Evolutionary conservation across 2,329 filamentous ascomycete species (phyloP), one percentile per base, ranked within the genome.

Genomic region (Neofusicoccum sp.): DNA sequence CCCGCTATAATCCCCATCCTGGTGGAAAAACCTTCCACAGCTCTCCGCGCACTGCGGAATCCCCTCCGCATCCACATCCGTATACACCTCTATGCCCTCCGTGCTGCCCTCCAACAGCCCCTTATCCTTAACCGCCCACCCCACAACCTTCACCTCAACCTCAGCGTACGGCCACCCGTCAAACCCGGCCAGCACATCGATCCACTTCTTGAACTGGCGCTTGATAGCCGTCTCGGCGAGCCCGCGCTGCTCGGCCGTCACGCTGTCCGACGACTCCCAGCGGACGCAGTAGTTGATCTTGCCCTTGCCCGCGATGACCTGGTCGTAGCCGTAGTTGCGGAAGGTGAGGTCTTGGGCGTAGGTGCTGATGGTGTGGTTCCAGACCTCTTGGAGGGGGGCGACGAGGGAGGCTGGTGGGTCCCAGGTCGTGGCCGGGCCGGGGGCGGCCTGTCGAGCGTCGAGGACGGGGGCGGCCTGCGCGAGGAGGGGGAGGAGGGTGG

Each of bases 1-100:
- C 31, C 71, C 67, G 62, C 67, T 70, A 66, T 81, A 81, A 63
- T 80, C 72, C 12, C 69, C 70, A 41, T 80, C 69, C 65, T 78
- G 76, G 68, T 82, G 75, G 71, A 80, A 81, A 71, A 79, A 79
- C 31, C 79, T 73, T 9, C 79, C 78, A 63, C 80, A 82, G 5
- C 70, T 66, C 45, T 73, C 71, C 16, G 72, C 72, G 65, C 80
- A 82, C 69, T 81, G 72, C 1, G 79, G 78, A 29, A 77, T 71
- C 0, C 79, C 79, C 0, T 71, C 77, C 0, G 52, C 60, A 62
- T 82, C 79, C 4, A 64, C 71, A 39, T 74, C 74, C 3, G 77
- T 81, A 69, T 82, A 80, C 45, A 81, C 73, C 56, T 78, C 69
- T 37, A 79, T 73, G 11, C 72, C 73, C 9, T 64, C 66, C 4